Percentiles rank a stretch among this genome's conserved stretches.
Conservation (phyloP, 345 rosid species). For the Lepidium didymum region DNA sequence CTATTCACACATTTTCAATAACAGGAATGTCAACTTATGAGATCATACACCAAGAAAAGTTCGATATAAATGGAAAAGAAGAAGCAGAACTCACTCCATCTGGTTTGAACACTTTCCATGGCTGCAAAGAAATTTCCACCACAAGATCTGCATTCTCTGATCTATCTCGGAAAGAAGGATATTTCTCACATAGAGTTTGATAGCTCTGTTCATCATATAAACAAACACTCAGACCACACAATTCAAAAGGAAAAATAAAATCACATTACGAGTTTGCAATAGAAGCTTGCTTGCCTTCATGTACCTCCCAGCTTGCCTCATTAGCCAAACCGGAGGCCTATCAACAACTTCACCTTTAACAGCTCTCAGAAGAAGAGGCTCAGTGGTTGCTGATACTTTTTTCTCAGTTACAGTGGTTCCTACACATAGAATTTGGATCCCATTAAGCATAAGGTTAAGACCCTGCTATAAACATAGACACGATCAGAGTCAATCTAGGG, state of each 20-base stretch:
- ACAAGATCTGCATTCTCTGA: conserved; percentile 97
- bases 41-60: background rate
- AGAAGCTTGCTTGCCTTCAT: conserved; percentile 93
- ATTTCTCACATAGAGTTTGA: conserved; percentile 73
- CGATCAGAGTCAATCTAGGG: background rate
- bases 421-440: background rate
- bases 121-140: conserved; percentile 90
- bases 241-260: background rate
- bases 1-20: conserved; percentile 30
- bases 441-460: background rate
- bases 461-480: background rate
- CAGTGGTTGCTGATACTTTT: conserved; percentile 37
- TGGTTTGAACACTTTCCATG: conserved; percentile 96
- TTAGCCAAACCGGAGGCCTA: conserved; percentile 99
- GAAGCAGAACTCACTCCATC: conserved; percentile 62
- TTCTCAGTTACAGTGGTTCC: conserved; percentile 44
- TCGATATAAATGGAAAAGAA: background rate
- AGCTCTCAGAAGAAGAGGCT: conserved; percentile 88
- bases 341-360: conserved; percentile 87
- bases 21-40: background rate
- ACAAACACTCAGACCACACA: background rate
- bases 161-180: conserved; percentile 90
- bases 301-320: conserved; percentile 99
- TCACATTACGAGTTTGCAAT: background rate
- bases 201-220: conserved; percentile 51